phyloP scores from a whole-genome alignment of 345 rosid genomes.

The Garcia nutans region DNA sequence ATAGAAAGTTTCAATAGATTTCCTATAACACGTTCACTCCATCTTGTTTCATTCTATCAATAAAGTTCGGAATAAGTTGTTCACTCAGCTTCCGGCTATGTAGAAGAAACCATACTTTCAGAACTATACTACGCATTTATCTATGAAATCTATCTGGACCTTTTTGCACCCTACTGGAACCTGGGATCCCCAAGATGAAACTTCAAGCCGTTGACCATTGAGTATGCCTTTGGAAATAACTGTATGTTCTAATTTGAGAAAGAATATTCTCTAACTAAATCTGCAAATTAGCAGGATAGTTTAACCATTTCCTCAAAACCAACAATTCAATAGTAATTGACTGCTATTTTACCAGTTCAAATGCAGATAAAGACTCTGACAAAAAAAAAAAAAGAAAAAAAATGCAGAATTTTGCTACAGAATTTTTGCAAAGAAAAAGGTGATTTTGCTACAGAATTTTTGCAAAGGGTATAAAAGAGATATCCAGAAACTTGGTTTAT shows the following conservation, averaged over 20 bases:
- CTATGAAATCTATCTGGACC: background rate
- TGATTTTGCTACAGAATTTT: background rate
- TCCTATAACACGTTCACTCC: slow-evolving; percentile 3
- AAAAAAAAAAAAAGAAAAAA: no score
- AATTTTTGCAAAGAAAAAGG: background rate
- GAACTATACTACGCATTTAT: background rate
- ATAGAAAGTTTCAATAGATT: background rate
- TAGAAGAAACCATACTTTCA: background rate
- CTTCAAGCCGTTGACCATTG: background rate
- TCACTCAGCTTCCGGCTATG: background rate
- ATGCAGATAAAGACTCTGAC: background rate
- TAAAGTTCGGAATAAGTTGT: background rate
- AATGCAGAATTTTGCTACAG: no score
- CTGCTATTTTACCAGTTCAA: background rate
- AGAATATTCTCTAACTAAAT: background rate
- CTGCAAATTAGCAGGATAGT: background rate
- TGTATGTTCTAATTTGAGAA: background rate
- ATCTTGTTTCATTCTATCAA: background rate
- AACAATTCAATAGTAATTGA: background rate
- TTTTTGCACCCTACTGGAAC: background rate
- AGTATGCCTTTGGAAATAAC: background rate
- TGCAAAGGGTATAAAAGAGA: background rate
- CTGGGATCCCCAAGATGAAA: background rate
- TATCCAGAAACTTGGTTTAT: background rate
- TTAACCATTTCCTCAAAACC: background rate